Base-by-base conservation (phyloP, 2,329 filamentous ascomycete species). In the Myriosclerotinia duriaeana region DNA sequence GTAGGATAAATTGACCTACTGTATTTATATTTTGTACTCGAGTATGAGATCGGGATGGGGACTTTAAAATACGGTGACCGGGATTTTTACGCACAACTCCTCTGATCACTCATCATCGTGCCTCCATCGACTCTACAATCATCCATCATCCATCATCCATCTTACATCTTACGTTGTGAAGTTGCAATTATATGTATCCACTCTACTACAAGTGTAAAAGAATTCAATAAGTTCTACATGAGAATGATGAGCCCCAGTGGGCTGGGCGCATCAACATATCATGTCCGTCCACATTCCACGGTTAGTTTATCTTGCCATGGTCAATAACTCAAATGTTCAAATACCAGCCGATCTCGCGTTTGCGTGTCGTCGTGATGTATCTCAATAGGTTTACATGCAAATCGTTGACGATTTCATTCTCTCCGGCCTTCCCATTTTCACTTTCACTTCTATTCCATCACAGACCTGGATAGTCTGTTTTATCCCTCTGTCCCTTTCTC, bases 391-490 rank as follows among this genome's bases (percentile, higher is more conserved):
- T 26, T 26, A 26, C 12, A 53, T 53, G 22, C 8, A 40, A 65
- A 36, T 65, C 48, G 46, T 65, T 60, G 53, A 60, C 54, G 53
- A 53, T 65, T 60, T 56, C 26, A 20, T 53, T 59, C 26, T 65
- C 30, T 42, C 20, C 26, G n/a, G 4, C 44, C 20, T 59, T 60
- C 38, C 26, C 2, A 17, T 60, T 60, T 36, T n/a, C 26, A n/a
- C 54, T 15, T 53, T 65, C 44, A 8, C 36, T 36, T 26, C 26
- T 26, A 26, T 26, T 26, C 48, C 22, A 40, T 46, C 26, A 38
- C 64, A 53, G 38, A 65, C 46, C n/a, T 61, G 36, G 42, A 58
- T 40, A 38, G 42, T 65, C 53, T 36, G 50, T 22, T 56, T 55
- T 30, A 8, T 22, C 42, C 14, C 22, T 48, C 14, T 11, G 44